phyloP scores from a whole-genome alignment of 495 filamentous ascomycete species.

The Lasiosphaeriaceae sp. region DNA sequence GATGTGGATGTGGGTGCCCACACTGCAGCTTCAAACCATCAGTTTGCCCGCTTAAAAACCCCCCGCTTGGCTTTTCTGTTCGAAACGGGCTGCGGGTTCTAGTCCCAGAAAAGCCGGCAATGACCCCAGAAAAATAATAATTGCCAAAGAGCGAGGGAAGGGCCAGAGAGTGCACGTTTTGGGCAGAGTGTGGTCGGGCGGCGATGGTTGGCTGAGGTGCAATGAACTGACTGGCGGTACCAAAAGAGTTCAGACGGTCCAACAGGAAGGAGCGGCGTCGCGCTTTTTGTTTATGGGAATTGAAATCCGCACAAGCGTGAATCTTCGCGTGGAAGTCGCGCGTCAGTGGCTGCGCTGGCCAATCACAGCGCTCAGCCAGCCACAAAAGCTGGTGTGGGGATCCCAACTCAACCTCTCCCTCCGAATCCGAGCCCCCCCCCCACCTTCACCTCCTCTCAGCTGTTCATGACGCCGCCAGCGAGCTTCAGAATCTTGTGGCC shows the following conservation, averaged over 20 bases:
- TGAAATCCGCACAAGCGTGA: neutral
- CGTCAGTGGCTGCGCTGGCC: neutral
- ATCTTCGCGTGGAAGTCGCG: slow-evolving; percentile 1
- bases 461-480: neutral
- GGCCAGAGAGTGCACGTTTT: neutral
- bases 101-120: no score
- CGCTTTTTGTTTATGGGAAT: slow-evolving; percentile 12
- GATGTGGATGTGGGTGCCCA: no score
- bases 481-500: neutral
- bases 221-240: slow-evolving; percentile 1
- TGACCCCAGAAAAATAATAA: neutral
- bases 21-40: no score
- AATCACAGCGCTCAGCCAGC: neutral
- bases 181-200: neutral
- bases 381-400: neutral
- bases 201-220: slow-evolving; percentile 4
- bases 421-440: no score
- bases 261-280: slow-evolving; percentile 16
- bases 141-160: neutral
- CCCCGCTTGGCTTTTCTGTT: no score
- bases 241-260: slow-evolving; percentile 8
- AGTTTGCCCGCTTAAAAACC: no score
- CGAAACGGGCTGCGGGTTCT: no score
- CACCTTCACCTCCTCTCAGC: neutral
- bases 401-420: neutral